These are phyloP conservation scores for Fragaria iinumae DNA, from an alignment of 306 rosid species.

Conservation along the genomic window DNA sequence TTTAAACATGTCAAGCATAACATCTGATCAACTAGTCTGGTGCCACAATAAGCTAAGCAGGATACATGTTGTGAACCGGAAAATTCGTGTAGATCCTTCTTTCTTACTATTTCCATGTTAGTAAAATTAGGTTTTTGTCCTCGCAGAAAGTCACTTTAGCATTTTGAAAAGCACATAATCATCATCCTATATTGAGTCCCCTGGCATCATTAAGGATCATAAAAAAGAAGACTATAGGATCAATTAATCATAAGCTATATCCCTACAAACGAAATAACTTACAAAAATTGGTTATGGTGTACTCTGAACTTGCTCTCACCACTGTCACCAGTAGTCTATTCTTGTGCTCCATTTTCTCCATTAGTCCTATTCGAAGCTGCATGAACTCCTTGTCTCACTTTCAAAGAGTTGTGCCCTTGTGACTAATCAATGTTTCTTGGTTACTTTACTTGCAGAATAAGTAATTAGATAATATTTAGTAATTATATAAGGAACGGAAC, in stretches of 20 bases:
- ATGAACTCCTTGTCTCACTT: too few relatives aligned
- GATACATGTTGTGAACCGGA: conserved; percentile 54
- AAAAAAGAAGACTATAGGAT: background rate
- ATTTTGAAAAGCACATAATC: background rate
- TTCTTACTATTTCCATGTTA: conserved; percentile 75
- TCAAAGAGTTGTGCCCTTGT: too few relatives aligned
- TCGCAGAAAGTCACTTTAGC: background rate
- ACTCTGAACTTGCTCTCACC: background rate
- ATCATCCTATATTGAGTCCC: background rate
- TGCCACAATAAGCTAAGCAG: conserved; percentile 69
- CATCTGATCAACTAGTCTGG: conserved; percentile 87
- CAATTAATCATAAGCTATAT: background rate
- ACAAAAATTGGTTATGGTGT: background rate
- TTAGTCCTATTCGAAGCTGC: too few relatives aligned
- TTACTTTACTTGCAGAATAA: too few relatives aligned
- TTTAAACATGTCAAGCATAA: conserved; percentile 73
- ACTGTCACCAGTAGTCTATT: too few relatives aligned
- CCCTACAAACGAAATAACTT: background rate
- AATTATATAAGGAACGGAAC: too few relatives aligned
- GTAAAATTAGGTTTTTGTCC: background rate
- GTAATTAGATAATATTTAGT: too few relatives aligned
- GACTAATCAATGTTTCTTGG: too few relatives aligned
- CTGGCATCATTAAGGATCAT: background rate
- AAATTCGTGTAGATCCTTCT: conserved; percentile 69
- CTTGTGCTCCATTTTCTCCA: too few relatives aligned